Base-by-base conservation (phyloP, 805 yeast species). In the Candida ipomoeae region DNA sequence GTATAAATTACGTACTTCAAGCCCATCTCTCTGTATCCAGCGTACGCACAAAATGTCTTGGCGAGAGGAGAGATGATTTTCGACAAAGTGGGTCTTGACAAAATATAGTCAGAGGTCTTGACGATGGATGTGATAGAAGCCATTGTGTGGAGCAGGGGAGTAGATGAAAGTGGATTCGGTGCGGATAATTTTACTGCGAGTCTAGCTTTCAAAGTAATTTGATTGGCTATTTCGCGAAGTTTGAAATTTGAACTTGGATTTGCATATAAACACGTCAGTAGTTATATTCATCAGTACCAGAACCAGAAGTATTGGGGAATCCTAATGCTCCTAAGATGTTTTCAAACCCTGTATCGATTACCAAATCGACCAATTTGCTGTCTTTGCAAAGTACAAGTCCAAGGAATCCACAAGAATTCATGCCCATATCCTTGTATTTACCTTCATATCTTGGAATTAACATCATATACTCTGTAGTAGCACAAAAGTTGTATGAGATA, bases 11-110 rank as follows among this genome's bases (percentile, higher is more conserved):
- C 69, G 43, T 62, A 71, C 77, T 75, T 89, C 63, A 94, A 81
- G 49, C 99, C 99, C 76, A 94, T 72, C 71, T 90, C 82, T 79
- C 98, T 87, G 87, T 94, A 94, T 53, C 98, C 98, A 50, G 96
- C 79, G 58, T 80, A 78, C 59, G 83, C 75, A 60, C 80, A 75
- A 73, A 85, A 91, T 60, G 81, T 75, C 65, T 84, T 81, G 43
- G 97, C 87, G 37, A 85, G 78, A 57, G 99, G 98, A 32, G 85
- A 79, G 57, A 87, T 77, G 59, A 91, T 69, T 67, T 84, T 83
- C 58, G 87, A 80, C 65, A 94, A 81, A 45, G 82, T 66, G 48
- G 98, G 96, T 58, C 89, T 81, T 61, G 84, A 84, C 67, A 87
- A 79, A 64, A 92, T 84, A 77, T 75, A 85, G 69, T 89, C 92